These are phyloP conservation scores for Trametes coccinea DNA, from an alignment of 768 basidiomycete species.

Conservation along the genomic window DNA sequence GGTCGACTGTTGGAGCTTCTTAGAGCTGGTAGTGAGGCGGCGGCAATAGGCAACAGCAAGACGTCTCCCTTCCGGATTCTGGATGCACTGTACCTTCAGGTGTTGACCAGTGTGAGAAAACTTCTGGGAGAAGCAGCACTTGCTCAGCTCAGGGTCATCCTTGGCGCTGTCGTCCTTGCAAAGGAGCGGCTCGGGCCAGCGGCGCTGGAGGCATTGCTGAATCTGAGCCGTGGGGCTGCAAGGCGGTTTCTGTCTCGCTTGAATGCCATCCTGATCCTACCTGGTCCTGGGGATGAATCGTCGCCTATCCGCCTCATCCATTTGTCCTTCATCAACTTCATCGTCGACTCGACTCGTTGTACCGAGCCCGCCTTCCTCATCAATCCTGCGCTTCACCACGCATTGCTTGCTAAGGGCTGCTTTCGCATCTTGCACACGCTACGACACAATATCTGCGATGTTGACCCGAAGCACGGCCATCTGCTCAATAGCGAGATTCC, in stretches of 20 bases:
- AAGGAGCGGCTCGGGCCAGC: neutral
- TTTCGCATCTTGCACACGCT: neutral
- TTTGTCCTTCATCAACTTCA: constrained; percentile 27
- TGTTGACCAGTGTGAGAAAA: neutral
- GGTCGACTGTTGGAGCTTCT: neutral
- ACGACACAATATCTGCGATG: constrained; percentile 6
- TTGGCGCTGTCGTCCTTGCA: neutral
- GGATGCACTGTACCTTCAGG: constrained; percentile 19
- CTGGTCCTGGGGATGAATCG: neutral
- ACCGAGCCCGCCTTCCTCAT: constrained; percentile 9
- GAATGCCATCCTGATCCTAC: neutral
- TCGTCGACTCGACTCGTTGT: constrained; percentile 18
- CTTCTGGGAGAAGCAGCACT: neutral
- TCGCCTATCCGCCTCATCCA: constrained; percentile 14
- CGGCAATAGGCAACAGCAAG: neutral
- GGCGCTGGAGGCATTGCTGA: neutral
- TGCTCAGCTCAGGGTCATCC: neutral
- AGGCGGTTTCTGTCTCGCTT: neutral
- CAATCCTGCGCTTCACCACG: neutral
- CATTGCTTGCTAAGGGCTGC: neutral
- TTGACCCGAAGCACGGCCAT: neutral
- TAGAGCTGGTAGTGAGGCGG: neutral
- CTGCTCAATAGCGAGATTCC: constrained; percentile 10
- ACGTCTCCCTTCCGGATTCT: constrained; percentile 6
- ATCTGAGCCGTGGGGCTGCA: neutral